Evolutionary conservation across 139 green algal species (phyloP).

Genomic region (Chlorella sp.): DNA sequence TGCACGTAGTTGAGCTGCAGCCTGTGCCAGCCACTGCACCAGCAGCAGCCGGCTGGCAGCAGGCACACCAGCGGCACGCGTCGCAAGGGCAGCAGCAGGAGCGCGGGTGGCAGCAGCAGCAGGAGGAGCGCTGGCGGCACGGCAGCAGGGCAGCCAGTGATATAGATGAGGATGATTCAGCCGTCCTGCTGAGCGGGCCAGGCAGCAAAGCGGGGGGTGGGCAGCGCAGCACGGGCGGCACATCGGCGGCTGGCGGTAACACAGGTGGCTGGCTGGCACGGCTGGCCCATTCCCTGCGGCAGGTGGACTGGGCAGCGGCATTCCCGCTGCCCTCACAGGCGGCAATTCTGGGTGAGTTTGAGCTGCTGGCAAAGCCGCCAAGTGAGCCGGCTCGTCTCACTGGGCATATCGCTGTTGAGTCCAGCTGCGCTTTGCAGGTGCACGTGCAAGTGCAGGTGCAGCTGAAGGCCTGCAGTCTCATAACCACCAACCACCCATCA

Average conservation of each 20-base stretch:
- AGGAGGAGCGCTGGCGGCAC: too few relatives aligned
- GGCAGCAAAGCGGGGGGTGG: too few relatives aligned
- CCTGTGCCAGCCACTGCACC: not conserved
- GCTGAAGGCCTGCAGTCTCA: too few relatives aligned
- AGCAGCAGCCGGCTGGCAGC: not conserved
- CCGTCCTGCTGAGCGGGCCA: not conserved
- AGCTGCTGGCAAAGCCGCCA: too few relatives aligned
- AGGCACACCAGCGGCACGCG: not conserved
- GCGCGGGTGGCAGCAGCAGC: not conserved
- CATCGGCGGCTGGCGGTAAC: not conserved
- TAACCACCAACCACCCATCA: too few relatives aligned
- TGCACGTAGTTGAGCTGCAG: not conserved
- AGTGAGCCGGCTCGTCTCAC: too few relatives aligned
- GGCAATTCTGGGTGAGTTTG: conserved; percentile 33
- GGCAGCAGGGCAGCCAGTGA: not conserved
- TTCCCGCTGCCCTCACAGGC: conserved; percentile 48
- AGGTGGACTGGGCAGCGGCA: conserved; percentile 28
- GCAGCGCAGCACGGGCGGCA: not conserved
- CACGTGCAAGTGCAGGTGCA: too few relatives aligned
- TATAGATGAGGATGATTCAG: not conserved
- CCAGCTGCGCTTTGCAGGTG: too few relatives aligned
- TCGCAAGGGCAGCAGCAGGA: not conserved
- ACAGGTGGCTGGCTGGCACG: not conserved
- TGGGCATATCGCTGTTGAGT: too few relatives aligned
- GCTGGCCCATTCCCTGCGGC: not conserved